Base-by-base conservation (phyloP, 306 rosid species). In the Castanea sativa region DNA sequence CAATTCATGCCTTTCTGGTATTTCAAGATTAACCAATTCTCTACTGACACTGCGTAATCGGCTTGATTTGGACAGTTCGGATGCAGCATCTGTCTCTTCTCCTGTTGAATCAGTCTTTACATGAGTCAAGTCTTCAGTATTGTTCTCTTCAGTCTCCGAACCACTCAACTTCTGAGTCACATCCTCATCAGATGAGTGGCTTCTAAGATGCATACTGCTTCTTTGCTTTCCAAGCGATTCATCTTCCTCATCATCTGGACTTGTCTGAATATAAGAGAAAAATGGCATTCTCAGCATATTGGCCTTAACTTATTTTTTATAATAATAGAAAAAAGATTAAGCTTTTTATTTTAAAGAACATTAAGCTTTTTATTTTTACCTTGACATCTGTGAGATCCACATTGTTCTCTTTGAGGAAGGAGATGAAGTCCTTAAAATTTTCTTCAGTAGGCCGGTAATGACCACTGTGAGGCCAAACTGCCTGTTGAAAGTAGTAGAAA, bases 401-500 rank as follows among this genome's bases (percentile, higher is more conserved):
- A 35, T 87, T 87, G 89, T 91, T 93, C 79, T 96, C 97, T 63
- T 87, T 76, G 27, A 96, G 98, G 88, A 91, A 96, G 45, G 97
- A 79, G 80, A 93, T 72, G 12, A 96, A 92, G 25, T 96, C 99
- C 84, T 90, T 79, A 56, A 96, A 96, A 56, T 96, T 96, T 80
- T 88, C 92, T 85, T 87, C 93, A 0, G 99, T 96, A 0, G 99
- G 99, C 60, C 86, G 93, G 73, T 96, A 96, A 74, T 96, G 99
- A 23, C 99, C 99, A 38, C 99, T 96, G 85, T 96, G 99, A 87
- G 99, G 97, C 99, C 98, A 96, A 81, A 96, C 97, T 55, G 93
- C 94, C 99, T 95, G 96, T 75, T 60, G 69, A 87, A 79, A 71
- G 71, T 71, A 73, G 77, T 75, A 83, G 81, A 76, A 83, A 81